Evolutionary conservation across 2,329 filamentous ascomycete species (phyloP), one percentile per base, ranked within the genome.

Genomic region (Aspergillus carbonarius): DNA sequence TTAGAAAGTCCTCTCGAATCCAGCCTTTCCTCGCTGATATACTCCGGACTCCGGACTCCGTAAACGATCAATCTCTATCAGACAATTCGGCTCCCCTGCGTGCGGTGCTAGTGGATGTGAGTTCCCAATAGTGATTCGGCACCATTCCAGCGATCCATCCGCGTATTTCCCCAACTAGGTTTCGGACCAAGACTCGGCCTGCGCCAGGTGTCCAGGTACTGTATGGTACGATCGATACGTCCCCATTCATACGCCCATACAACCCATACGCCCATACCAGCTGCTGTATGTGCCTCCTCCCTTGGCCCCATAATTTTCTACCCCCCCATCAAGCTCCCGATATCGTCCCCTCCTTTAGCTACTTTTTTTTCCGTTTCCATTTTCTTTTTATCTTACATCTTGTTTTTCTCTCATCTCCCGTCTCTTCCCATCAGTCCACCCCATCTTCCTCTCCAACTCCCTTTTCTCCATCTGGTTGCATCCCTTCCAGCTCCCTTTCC

Each of bases 401-500:
- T 51, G 52, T 57, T 53, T 55, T 55, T 56, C 54, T 60, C 56
- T 55, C 46, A 53, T 57, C 48, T 48, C 58, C 51, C 50, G 27
- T 50, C 49, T 54, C 57, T 51, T 63, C 55, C 55, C 51, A 55
- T 61, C 53, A 50, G 39, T 64, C 57, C 51, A 54, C 57, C 61
- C 46, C 54, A 48, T 61, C 58, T 59, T 37, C 42, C 32, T 59
- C 57, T 60, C 55, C 55, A 55, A 56, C 54, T 54, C 54, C 53
- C 51, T 55, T 59, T 54, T 62, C 62, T 62, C 54, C 57, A 60
- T 57, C 57, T 56, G 54, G 56, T 56, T 44, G 13, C 37, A 54
- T 54, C 53, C 42, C 61, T 59, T 59, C 51, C 40, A 68, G 66
- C 69, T 67, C 67, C 60, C 67, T 63, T 67, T 61, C 63, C 61